Percentiles rank a stretch among this genome's conserved stretches.
Evolutionary conservation across 139 green algal species (phyloP).

Genomic region (Chlamydomonas sp.): DNA sequence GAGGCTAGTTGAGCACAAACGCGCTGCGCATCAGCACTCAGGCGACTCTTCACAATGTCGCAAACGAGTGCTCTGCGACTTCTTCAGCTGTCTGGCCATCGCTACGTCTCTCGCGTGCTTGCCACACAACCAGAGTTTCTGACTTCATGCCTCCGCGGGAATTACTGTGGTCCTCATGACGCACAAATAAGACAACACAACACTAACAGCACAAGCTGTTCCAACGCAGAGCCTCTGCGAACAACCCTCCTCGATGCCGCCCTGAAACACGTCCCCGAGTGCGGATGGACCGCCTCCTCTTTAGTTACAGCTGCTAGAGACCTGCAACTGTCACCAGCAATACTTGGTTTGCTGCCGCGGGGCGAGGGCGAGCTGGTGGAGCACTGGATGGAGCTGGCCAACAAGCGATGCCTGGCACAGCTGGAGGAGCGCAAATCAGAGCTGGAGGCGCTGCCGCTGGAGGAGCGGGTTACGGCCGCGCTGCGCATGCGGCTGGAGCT

Average conservation of each 20-base stretch:
- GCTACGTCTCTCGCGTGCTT: too few species aligned
- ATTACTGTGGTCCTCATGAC: too few species aligned
- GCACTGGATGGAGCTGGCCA: slow-evolving; percentile 64
- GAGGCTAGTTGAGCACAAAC: too few species aligned
- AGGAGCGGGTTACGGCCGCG: slow-evolving; percentile 54
- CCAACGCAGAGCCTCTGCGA: too few species aligned
- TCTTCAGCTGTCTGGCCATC: too few species aligned
- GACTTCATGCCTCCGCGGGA: too few species aligned
- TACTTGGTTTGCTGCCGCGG: slow-evolving; percentile 50
- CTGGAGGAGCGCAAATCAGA: slow-evolving; percentile 27
- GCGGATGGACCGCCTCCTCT: slow-evolving; percentile 60
- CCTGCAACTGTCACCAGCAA: slow-evolving; percentile 66
- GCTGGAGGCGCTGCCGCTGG: slow-evolving; percentile 33
- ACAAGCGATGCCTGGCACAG: slow-evolving; percentile 43
- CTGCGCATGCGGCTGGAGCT: slow-evolving; percentile 69
- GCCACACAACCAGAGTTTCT: too few species aligned
- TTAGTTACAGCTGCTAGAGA: slow-evolving; percentile 59
- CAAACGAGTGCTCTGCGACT: too few species aligned
- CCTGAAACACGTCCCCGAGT: slow-evolving; percentile 42
- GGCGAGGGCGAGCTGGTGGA: slow-evolving; percentile 66
- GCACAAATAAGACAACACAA: too few species aligned
- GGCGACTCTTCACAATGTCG: too few species aligned
- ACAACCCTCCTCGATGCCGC: slow-evolving; percentile 39
- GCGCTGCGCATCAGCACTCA: too few species aligned
- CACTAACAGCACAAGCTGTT: too few species aligned